Evolutionary conservation across 257 asterid genomes (phyloP).

Genomic region (Przewalskia tangutica): DNA sequence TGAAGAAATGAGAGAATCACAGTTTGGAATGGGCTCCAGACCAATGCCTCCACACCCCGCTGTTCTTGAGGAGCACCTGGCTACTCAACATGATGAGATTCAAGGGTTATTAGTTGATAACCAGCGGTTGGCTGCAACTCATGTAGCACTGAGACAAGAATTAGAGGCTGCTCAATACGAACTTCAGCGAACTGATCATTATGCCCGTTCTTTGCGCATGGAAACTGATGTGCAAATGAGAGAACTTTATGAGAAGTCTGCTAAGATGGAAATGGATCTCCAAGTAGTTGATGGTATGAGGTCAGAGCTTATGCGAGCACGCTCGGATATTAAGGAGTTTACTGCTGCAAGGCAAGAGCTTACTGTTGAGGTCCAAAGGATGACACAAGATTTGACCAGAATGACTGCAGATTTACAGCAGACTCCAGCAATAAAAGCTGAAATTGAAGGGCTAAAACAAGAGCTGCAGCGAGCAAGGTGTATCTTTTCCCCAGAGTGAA

Average conservation of each 20-base stretch:
- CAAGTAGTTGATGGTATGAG: conserved; percentile 60
- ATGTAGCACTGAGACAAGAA: conserved; percentile 88
- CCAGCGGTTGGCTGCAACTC: conserved; percentile 92
- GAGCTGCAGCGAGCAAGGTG: conserved; percentile 85
- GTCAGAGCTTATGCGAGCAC: conserved; percentile 76
- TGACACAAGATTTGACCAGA: conserved; percentile 80
- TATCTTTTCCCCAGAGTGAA: background rate
- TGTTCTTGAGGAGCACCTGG: conserved; percentile 65
- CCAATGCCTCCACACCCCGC: conserved; percentile 66
- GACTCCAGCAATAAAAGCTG: conserved; percentile 71
- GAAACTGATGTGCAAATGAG: conserved; percentile 64
- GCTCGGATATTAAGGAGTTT: conserved; percentile 66
- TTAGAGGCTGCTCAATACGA: conserved; percentile 67
- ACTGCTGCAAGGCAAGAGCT: conserved; percentile 72
- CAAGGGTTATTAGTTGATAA: conserved; percentile 73
- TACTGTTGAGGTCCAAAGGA: conserved; percentile 59
- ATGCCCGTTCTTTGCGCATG: conserved; percentile 52
- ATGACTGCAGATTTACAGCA: conserved; percentile 68
- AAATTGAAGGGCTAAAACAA: conserved; percentile 52
- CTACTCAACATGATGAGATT: conserved; percentile 75
- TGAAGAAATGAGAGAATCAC: conserved; percentile 69
- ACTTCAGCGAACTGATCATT: conserved; percentile 71
- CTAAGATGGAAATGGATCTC: conserved; percentile 69
- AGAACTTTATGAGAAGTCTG: conserved; percentile 69
- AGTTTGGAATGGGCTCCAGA: conserved; percentile 50